Evolutionary conservation across 805 yeast species (phyloP).

Genomic region (Hanseniaspora jakobsenii): DNA sequence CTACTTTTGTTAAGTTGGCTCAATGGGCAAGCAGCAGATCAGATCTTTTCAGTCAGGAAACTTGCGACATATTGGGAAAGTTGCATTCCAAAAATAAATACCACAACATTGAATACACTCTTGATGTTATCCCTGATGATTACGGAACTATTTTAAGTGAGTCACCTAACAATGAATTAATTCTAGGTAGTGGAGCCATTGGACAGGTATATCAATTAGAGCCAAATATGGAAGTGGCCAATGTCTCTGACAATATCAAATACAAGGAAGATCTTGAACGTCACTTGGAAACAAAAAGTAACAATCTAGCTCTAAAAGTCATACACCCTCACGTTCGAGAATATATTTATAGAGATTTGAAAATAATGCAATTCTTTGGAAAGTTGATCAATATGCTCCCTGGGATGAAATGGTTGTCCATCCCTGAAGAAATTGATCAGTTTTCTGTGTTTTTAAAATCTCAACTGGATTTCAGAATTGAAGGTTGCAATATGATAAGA

Average conservation of each 20-base stretch:
- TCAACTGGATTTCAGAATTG: conserved; percentile 83
- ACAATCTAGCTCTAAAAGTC: conserved; percentile 67
- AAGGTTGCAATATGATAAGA: conserved; percentile 63
- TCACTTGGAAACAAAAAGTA: no score
- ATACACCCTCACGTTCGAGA: conserved; percentile 76
- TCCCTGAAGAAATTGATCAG: conserved; percentile 88
- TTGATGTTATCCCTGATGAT: conserved; percentile 37
- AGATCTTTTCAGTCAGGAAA: conserved; percentile 69
- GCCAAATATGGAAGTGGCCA: conserved; percentile 45
- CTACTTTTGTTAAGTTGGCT: conserved; percentile 81
- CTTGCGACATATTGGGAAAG: conserved; percentile 64
- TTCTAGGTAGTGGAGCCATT: conserved; percentile 96
- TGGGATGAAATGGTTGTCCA: conserved; percentile 93
- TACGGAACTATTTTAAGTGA: not conserved
- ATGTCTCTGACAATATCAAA: no score
- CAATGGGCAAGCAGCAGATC: conserved; percentile 99
- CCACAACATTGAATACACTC: conserved; percentile 56
- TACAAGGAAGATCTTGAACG: no score
- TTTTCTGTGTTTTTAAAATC: conserved; percentile 74
- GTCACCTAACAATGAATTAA: conserved; percentile 21
- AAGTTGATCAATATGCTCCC: conserved; percentile 57
- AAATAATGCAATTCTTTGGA: conserved; percentile 77
- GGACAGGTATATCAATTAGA: conserved; percentile 92
- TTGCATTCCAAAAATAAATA: conserved; percentile 74
- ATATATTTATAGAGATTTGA: conserved; percentile 65